These are phyloP conservation scores for Beauveria varroae DNA, from an alignment of 2,329 filamentous ascomycete genomes.

Conservation along the genomic window DNA sequence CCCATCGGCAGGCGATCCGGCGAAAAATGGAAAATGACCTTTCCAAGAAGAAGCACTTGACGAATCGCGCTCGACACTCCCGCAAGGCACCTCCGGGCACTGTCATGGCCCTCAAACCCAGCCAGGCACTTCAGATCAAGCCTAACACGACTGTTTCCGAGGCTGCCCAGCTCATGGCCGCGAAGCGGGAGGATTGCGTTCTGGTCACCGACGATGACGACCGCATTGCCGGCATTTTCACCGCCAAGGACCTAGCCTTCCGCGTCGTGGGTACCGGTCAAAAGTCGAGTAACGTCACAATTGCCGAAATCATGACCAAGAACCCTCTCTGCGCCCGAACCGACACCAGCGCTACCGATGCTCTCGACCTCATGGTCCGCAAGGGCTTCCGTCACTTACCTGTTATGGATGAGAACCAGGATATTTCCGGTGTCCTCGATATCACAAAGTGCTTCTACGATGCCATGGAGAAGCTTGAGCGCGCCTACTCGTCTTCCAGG, in stretches of 20 bases:
- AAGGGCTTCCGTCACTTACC: slow-evolving; percentile 82
- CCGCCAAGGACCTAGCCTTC: slow-evolving; percentile 96
- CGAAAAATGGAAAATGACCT: slow-evolving; percentile 95
- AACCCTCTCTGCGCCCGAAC: slow-evolving; percentile 96
- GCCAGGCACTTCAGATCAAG: slow-evolving; percentile 95
- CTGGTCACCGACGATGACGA: slow-evolving; percentile 97
- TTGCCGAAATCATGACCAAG: slow-evolving; percentile 99
- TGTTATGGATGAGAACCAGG: slow-evolving; percentile 99
- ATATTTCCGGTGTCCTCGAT: slow-evolving; percentile 95
- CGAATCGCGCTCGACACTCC: slow-evolving; percentile 70
- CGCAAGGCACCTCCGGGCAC: slow-evolving; percentile 94
- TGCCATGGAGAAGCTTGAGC: slow-evolving; percentile 98
- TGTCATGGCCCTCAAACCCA: slow-evolving; percentile 90
- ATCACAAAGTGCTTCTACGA: slow-evolving; percentile 99
- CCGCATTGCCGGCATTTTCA: slow-evolving; percentile 96
- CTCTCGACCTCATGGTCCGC: slow-evolving; percentile 15
- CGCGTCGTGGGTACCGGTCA: slow-evolving; percentile 86
- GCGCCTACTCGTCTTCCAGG: slow-evolving; percentile 94
- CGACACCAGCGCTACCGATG: slow-evolving; percentile 81
- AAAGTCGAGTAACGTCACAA: slow-evolving; percentile 83
- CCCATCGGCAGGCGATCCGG: slow-evolving; percentile 69
- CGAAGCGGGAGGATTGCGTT: slow-evolving; percentile 96
- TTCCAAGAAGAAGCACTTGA: slow-evolving; percentile 88
- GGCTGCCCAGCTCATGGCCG: slow-evolving; percentile 96
- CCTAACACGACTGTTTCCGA: slow-evolving; percentile 89